Conservation (phyloP, 1,139 yeast species). For the Yamadazyma diddensiae region DNA sequence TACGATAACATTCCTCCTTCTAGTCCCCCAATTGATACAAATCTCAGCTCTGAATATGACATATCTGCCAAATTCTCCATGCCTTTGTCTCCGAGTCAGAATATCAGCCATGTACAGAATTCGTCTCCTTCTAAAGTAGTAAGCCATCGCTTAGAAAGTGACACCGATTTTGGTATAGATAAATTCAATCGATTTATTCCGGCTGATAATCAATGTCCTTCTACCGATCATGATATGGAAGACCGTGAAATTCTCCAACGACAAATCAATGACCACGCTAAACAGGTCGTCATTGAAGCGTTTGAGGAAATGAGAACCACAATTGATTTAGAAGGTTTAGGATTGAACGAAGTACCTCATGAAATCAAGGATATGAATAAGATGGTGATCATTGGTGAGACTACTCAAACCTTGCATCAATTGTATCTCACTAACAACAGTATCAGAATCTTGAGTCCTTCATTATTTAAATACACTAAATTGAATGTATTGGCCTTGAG, state of each 20-base stretch:
- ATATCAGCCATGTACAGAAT: conserved; percentile 6
- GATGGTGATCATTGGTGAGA: conserved; percentile 36
- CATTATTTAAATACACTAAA: conserved; percentile 41
- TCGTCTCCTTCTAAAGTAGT: conserved; percentile 10
- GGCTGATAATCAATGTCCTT: conserved; percentile 25
- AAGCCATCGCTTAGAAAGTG: conserved; percentile 29
- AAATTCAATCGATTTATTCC: conserved; percentile 40
- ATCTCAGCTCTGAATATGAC: conserved; percentile 16
- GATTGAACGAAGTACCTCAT: conserved; percentile 38
- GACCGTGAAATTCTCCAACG: conserved; percentile 12
- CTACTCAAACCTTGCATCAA: conserved; percentile 29
- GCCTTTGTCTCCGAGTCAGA: conserved; percentile 15
- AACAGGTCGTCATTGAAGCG: conserved; percentile 33
- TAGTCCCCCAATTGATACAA: conserved; percentile 15
- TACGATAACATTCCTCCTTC: conserved; percentile 13
- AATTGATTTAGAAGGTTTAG: conserved; percentile 37
- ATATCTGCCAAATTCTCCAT: conserved; percentile 11
- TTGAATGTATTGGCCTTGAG: conserved; percentile 42
- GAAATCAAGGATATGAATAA: conserved; percentile 45
- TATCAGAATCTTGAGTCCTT: conserved; percentile 30
- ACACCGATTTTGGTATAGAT: conserved; percentile 48
- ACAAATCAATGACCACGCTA: conserved; percentile 23
- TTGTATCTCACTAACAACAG: conserved; percentile 39
- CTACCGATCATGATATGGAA: conserved; percentile 26
- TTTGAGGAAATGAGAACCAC: conserved; percentile 39